Evolutionary conservation across 306 rosid species (phyloP), one percentile per base, ranked within the genome.

Genomic region (Fragaria vesca): DNA sequence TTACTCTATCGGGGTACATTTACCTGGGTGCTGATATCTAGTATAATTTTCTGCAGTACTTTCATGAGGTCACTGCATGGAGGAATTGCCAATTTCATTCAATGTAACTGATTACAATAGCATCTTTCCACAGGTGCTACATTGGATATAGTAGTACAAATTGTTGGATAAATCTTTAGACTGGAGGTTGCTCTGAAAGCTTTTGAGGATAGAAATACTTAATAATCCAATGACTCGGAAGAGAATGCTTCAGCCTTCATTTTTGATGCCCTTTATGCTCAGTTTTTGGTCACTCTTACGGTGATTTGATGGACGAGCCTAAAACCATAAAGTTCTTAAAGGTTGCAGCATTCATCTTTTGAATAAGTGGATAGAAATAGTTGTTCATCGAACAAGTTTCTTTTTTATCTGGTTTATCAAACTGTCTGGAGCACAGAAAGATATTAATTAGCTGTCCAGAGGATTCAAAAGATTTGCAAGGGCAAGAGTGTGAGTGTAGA

Each of bases 11-110:
- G 60, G 89, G 71, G 85, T 86, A 77, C 79, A 73, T 73, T 78
- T 60, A 69, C 79, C 46, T 80, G 76, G 66, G 85, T 81, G 87
- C 89, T 86, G 84, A 86, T 86, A 67, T 80, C 81, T 75, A 73
- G 75, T 66, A 86, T 78, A 86, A 83, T 83, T 83, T 83, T 83
- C 79, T 86, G 89, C 89, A 86, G 89, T 86, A 79, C 81, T 81
- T 79, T 82, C 82, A 75, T 82, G 74, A 46, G 89, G 65, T 72
- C 84, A 81, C 66, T 83, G 84, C 82, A 72, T 86, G 87, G 89
- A 83, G 79, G 86, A 85, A 81, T 83, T 80, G 71, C 81, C 82
- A 80, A 80, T 77, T 83, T 76, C 79, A 24, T 77, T 62, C 79
- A 67, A 77, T 80, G 81, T 83, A 77, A 83, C 84, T 74, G 86